These are phyloP conservation scores for Neonothopanus nambi DNA, from an alignment of 1,284 basidiomycete species.

Conservation along the genomic window DNA sequence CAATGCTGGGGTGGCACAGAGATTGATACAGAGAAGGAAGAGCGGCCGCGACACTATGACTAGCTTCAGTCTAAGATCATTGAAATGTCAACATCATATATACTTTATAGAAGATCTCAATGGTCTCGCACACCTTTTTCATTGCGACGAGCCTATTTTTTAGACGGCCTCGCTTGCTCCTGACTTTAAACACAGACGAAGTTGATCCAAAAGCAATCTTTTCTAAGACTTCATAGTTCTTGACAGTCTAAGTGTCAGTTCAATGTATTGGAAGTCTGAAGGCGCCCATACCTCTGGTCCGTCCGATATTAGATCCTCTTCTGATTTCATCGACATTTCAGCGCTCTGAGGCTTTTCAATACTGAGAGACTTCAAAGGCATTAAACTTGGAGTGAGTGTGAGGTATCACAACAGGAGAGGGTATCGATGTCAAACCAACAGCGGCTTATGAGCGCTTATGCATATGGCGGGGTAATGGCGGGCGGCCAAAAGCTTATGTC, in stretches of 20 bases:
- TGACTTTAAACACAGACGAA: conserved; percentile 38
- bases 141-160: conserved; percentile 40
- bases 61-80: conserved; percentile 1
- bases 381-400: no score
- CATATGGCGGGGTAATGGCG: no score
- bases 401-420: no score
- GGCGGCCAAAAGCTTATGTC: no score
- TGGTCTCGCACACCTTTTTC: conserved; percentile 34
- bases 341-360: no score
- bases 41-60: conserved; percentile 2
- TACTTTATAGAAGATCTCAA: no score
- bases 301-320: not conserved
- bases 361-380: no score
- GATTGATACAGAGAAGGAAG: conserved; percentile 37
- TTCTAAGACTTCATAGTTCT: conserved; percentile 44
- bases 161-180: conserved; percentile 42
- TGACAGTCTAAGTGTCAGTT: not conserved
- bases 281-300: conserved; percentile 1
- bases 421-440: no score
- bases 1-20: conserved; percentile 49
- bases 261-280: not conserved
- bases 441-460: no score
- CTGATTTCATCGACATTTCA: no score
- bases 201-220: conserved; percentile 29
- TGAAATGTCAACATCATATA: no score